Evolutionary conservation across 2,329 filamentous ascomycete genomes (phyloP), one percentile per base, ranked within the genome.

Genomic region (Cytospora leucostoma): DNA sequence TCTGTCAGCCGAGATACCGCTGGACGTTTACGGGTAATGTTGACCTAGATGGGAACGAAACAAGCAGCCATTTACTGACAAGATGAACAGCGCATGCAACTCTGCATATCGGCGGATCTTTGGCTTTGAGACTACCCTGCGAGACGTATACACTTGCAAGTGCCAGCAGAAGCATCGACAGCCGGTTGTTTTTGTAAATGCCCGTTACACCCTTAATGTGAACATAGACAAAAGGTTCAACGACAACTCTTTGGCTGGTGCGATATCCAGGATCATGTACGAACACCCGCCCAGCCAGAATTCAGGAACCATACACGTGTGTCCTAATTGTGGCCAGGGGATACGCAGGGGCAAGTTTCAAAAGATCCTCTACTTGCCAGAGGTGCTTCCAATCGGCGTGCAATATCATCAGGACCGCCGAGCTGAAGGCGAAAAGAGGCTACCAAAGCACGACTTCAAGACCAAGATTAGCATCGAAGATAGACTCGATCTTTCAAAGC

Each of bases 301-400:
- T 1, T 4, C 10, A 11, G 2, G 17, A 33, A 17, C 37, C 19
- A 17, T 10, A 6, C 11, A 27, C 15, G 4, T 4, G 2, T 32
- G 8, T 17, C 8, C 4, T 15, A 27, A 7, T 17, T n/a, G 7
- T 6, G 11, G 17, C 17, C 1, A 11, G 17, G 8, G 44, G 8
- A 21, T 4, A 4, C 7, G 13, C 17, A 27, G 17, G 21, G 37
- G 32, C 33, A 15, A 2, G 5, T 58, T 58, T 15, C 4, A 10
- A 2, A 58, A 58, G 13, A 49, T 61, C 15, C 15, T 21, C 33
- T 54, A 55, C 17, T 35, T 61, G 27, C 58, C 58, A 55, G 58
- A 61, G 12, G 7, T 60, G n/a, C 21, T 60, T 12, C 2, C 37
- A 17, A 19, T 60, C 8, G 1, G 19, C 6, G 13, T 54, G 6